Evolutionary conservation across 306 rosid species (phyloP).

Genomic region (Quercus cerris): DNA sequence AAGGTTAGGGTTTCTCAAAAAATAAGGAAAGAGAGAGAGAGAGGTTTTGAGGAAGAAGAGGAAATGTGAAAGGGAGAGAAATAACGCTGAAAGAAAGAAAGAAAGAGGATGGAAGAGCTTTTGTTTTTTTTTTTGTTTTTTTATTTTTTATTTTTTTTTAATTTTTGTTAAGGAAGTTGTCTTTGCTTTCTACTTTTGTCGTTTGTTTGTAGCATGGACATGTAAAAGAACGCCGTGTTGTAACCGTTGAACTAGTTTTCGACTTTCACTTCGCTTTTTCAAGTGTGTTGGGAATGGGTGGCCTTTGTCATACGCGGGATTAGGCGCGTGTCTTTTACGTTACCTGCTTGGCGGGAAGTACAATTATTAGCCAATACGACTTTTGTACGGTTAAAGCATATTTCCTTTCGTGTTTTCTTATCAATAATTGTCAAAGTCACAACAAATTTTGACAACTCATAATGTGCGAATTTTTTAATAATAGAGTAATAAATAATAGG

Average conservation of each 20-base stretch:
- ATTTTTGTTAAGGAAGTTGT: not conserved
- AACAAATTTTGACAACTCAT: too few relatives aligned
- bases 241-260: conserved; percentile 52
- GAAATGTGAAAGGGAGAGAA: conserved; percentile 19
- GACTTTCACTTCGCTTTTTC: not conserved
- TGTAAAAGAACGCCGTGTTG: conserved; percentile 20
- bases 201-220: conserved; percentile 23
- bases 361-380: too few relatives aligned
- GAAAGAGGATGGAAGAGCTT: not conserved
- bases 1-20: conserved; percentile 21
- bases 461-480: too few relatives aligned
- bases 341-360: not conserved
- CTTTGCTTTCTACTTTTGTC: conserved; percentile 24
- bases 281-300: not conserved
- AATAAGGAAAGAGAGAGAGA: conserved; percentile 12
- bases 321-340: not conserved
- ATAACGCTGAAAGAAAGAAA: not conserved
- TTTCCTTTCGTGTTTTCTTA: too few relatives aligned
- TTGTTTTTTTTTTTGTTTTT: not conserved
- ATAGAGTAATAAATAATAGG: too few relatives aligned
- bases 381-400: too few relatives aligned
- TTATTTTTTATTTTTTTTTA: not conserved
- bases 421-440: too few relatives aligned
- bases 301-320: not conserved
- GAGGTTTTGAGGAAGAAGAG: conserved; percentile 23